Percentiles rank a stretch among this genome's conserved stretches.
These are phyloP conservation scores for Hemisphaericaspora subhashii DNA, from an alignment of 1,139 yeast species.

Conservation along the genomic window DNA sequence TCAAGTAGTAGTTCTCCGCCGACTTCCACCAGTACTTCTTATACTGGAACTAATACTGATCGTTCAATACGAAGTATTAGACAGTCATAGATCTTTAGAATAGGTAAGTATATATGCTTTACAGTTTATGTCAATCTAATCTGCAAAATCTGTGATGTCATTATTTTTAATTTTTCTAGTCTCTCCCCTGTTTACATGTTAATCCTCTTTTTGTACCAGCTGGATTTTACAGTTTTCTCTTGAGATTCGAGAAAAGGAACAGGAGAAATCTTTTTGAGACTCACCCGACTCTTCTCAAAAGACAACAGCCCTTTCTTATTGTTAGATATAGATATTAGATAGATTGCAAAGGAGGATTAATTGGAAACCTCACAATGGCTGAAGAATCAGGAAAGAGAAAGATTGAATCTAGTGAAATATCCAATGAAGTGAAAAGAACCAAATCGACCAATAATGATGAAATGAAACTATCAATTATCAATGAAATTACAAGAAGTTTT, in stretches of 20 bases:
- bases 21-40: conserved; percentile 1
- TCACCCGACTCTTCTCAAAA: too few species aligned
- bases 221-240: too few species aligned
- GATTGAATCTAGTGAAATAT: conserved; percentile 18
- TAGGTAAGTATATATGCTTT: not conserved
- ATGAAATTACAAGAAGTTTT: conserved; percentile 15
- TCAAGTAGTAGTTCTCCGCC: conserved; percentile 9
- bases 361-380: conserved; percentile 20
- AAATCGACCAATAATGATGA: conserved; percentile 15
- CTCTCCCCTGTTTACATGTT: too few species aligned
- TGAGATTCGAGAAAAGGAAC: too few species aligned
- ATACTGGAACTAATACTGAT: conserved; percentile 10
- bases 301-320: too few species aligned
- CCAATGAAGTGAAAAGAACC: conserved; percentile 15
- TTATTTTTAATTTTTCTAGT: too few species aligned
- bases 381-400: conserved; percentile 23
- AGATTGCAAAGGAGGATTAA: too few species aligned
- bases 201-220: too few species aligned
- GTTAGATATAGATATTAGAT: too few species aligned
- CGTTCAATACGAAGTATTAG: conserved; percentile 29
- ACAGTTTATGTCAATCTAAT: not conserved
- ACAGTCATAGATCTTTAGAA: conserved; percentile 6
- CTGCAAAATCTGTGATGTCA: too few species aligned
- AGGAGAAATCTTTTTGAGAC: too few species aligned
- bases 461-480: conserved; percentile 18